Evolutionary conservation across 495 filamentous ascomycete species (phyloP).

Genomic region (Hypomontagnella monticulosa): DNA sequence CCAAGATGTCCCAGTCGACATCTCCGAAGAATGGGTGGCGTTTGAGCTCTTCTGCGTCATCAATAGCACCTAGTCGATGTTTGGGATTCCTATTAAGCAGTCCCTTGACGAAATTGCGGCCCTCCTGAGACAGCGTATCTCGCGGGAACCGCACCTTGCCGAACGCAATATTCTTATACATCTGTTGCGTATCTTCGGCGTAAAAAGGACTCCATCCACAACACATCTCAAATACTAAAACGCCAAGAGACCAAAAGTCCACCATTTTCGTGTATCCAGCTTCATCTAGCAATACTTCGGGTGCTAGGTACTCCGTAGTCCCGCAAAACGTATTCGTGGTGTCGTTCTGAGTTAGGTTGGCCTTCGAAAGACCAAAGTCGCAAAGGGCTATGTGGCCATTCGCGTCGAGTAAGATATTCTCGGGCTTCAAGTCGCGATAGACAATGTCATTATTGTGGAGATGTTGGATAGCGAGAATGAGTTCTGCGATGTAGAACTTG

Average conservation of each 20-base stretch:
- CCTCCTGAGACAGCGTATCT: constrained; percentile 92
- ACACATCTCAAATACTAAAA: constrained; percentile 99
- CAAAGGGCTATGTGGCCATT: constrained; percentile 94
- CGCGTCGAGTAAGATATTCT: constrained; percentile 94
- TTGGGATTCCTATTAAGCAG: constrained; percentile 96
- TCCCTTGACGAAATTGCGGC: constrained; percentile 97
- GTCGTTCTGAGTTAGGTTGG: constrained; percentile 92
- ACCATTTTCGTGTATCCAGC: constrained; percentile 99
- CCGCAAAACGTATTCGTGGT: constrained; percentile 99
- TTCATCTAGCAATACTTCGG: constrained; percentile 94
- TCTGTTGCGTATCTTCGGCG: constrained; percentile 98
- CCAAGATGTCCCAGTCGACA: constrained; percentile 87
- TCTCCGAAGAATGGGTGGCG: constrained; percentile 93
- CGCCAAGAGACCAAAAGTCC: constrained; percentile 98
- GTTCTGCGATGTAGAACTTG: constrained; percentile 98
- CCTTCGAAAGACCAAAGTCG: constrained; percentile 97
- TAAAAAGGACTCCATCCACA: constrained; percentile 99
- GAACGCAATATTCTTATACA: constrained; percentile 99
- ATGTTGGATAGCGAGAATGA: constrained; percentile 94
- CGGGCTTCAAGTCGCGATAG: constrained; percentile 96
- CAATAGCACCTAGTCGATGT: constrained; percentile 88
- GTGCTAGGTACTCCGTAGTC: constrained; percentile 96
- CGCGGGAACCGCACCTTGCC: constrained; percentile 97
- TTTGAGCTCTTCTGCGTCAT: constrained; percentile 95
- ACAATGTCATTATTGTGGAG: constrained; percentile 97